Percentiles rank a stretch among this genome's conserved stretches.
These are phyloP conservation scores for Cystobasidium slooffiae DNA, from an alignment of 1,284 basidiomycete species.

Conservation along the genomic window DNA sequence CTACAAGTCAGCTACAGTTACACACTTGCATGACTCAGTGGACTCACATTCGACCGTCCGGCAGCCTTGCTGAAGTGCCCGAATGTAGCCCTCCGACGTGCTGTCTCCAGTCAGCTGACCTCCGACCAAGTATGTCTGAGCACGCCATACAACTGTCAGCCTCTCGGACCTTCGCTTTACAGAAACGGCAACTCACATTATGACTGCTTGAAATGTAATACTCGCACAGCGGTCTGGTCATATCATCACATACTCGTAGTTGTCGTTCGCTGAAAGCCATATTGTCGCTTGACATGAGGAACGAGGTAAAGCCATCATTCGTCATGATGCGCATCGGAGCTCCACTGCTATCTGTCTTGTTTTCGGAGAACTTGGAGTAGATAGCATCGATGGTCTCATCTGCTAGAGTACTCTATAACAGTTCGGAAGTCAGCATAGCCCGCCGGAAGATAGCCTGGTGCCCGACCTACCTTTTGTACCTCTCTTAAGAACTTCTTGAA, in stretches of 20 bases:
- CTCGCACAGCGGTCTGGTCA: conserved; percentile 81
- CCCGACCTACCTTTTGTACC: conserved; percentile 28
- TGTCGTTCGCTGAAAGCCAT: conserved; percentile 63
- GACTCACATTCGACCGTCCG: conserved; percentile 81
- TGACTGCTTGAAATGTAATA: conserved; percentile 95
- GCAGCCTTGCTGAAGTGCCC: conserved; percentile 86
- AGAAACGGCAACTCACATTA: conserved; percentile 62
- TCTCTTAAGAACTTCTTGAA: conserved; percentile 38
- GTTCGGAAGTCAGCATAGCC: not conserved
- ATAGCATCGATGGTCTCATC: conserved; percentile 55
- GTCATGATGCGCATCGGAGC: conserved; percentile 51
- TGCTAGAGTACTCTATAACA: conserved; percentile 22
- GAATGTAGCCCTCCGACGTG: conserved; percentile 93
- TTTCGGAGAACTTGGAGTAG: conserved; percentile 64
- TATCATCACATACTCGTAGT: conserved; percentile 63
- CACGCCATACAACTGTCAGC: no score
- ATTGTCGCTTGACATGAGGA: conserved; percentile 74
- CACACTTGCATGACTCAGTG: not conserved
- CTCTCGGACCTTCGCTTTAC: not conserved
- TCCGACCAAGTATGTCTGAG: conserved; percentile 84
- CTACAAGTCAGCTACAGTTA: not conserved
- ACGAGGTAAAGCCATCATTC: conserved; percentile 70
- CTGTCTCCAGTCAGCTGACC: conserved; percentile 91
- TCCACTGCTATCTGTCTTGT: conserved; percentile 7
- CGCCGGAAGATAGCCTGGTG: not conserved